Evolutionary conservation across 2,329 filamentous ascomycete species (phyloP).

Genomic region (Phyllosticta ampelicida): DNA sequence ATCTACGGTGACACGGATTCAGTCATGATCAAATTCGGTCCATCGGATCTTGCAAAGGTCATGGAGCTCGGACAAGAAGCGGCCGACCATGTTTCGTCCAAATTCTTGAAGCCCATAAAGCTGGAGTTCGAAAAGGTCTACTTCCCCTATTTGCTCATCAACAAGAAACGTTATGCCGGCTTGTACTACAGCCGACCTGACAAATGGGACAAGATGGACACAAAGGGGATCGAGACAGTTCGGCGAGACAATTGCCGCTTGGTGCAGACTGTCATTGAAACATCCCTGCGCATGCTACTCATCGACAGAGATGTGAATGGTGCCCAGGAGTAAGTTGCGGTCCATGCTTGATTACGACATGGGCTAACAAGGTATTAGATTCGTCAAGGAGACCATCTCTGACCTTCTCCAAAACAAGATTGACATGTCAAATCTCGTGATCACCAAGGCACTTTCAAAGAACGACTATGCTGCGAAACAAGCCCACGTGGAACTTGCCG

Average conservation of each 20-base stretch:
- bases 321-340: constrained; percentile 70
- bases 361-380: constrained; percentile 47
- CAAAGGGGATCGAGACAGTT: constrained; percentile 97
- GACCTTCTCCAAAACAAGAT: constrained; percentile 94
- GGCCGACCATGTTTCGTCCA: constrained; percentile 73
- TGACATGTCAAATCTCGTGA: constrained; percentile 98
- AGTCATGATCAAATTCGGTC: constrained; percentile 98
- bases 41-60: constrained; percentile 70
- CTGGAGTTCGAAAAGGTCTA: constrained; percentile 99
- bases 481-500: constrained; percentile 88
- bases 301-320: constrained; percentile 85
- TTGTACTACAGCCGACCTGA: constrained; percentile 91
- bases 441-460: constrained; percentile 93
- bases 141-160: constrained; percentile 94
- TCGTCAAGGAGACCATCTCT: constrained; percentile 92
- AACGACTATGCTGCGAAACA: constrained; percentile 72
- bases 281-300: constrained; percentile 86
- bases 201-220: constrained; percentile 99
- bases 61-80: constrained; percentile 97
- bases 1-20: constrained; percentile 99
- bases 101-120: constrained; percentile 96
- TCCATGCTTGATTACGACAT: not conserved
- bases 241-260: constrained; percentile 91
- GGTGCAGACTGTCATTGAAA: constrained; percentile 96
- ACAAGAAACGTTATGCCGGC: constrained; percentile 99